Conservation (phyloP, 2,329 filamentous ascomycete genomes). For the Ascocoryne sarcoides region DNA sequence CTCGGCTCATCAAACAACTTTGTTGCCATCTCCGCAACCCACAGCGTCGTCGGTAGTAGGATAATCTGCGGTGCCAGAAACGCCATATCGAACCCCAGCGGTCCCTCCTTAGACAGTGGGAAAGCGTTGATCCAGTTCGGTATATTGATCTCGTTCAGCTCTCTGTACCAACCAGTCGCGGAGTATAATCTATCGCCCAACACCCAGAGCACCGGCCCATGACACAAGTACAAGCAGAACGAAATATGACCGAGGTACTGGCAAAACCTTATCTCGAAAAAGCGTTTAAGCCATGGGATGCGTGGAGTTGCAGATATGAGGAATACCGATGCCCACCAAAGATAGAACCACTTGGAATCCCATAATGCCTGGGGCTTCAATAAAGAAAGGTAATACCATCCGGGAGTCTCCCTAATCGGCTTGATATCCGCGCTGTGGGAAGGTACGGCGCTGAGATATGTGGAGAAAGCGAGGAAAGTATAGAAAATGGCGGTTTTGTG, state of each 20-base stretch:
- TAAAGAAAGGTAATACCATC: conserved; percentile 35
- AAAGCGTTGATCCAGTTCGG: conserved; percentile 52
- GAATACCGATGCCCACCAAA: conserved; percentile 53
- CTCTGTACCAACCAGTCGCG: conserved; percentile 46
- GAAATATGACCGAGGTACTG: conserved; percentile 57
- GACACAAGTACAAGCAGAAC: conserved; percentile 55
- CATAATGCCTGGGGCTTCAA: conserved; percentile 58
- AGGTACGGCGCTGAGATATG: conserved; percentile 55
- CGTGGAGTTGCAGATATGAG: conserved; percentile 47
- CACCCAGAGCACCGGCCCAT: conserved; percentile 51
- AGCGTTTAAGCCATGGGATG: conserved; percentile 47
- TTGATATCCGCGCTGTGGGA: conserved; percentile 40
- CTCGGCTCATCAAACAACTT: conserved; percentile 52
- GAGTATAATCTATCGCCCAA: conserved; percentile 56
- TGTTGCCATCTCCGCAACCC: conserved; percentile 48
- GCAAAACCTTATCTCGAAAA: conserved; percentile 50
- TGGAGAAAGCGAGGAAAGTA: conserved; percentile 40
- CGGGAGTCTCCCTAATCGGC: conserved; percentile 43
- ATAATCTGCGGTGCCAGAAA: conserved; percentile 53
- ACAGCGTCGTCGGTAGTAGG: conserved; percentile 50
- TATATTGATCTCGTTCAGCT: conserved; percentile 36
- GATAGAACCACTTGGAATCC: conserved; percentile 61
- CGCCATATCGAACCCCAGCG: conserved; percentile 49
- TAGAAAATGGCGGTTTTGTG: conserved; percentile 45
- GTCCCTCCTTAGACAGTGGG: conserved; percentile 57